phyloP scores from a whole-genome alignment of 176 grass and related monocot species.

The Triticum turgidum region DNA sequence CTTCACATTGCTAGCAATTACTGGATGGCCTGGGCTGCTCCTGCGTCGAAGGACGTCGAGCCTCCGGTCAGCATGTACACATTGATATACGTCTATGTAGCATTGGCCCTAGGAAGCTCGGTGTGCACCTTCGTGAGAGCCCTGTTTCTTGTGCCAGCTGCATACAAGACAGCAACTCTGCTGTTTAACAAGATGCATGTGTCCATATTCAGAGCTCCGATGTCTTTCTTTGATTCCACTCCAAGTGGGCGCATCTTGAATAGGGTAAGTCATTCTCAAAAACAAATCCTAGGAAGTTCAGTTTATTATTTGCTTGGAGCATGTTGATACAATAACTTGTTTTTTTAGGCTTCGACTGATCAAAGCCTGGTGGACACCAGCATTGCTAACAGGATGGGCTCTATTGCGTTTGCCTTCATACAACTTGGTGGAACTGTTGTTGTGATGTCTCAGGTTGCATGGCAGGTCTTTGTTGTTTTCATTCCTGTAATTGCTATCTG shows the following conservation, averaged over 20 bases:
- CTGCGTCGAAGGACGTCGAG: constrained; percentile 35
- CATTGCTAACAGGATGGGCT: constrained; percentile 34
- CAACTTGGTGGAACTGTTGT: constrained; percentile 44
- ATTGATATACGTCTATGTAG: constrained; percentile 50
- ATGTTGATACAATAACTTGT: neutral
- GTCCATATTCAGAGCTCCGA: constrained; percentile 31
- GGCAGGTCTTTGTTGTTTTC: constrained; percentile 52
- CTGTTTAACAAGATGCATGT: constrained; percentile 32
- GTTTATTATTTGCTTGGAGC: neutral
- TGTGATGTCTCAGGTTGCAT: constrained; percentile 65
- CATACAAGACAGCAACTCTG: constrained; percentile 32
- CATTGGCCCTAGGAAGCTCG: constrained; percentile 47
- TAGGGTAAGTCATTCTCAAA: neutral
- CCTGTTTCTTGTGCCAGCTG: constrained; percentile 41
- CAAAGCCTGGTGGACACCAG: constrained; percentile 47
- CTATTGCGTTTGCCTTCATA: constrained; percentile 39
- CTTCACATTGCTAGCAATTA: constrained; percentile 64
- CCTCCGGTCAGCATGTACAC: constrained; percentile 40
- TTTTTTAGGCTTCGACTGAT: constrained; percentile 49
- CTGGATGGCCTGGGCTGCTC: constrained; percentile 67
- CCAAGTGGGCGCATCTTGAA: constrained; percentile 33
- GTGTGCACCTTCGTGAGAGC: constrained; percentile 42
- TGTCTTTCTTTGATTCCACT: constrained; percentile 43
- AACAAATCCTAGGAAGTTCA: neutral
- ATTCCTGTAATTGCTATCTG: neutral